Base-by-base conservation (phyloP, 805 yeast species). In the Candida hungchunana region DNA sequence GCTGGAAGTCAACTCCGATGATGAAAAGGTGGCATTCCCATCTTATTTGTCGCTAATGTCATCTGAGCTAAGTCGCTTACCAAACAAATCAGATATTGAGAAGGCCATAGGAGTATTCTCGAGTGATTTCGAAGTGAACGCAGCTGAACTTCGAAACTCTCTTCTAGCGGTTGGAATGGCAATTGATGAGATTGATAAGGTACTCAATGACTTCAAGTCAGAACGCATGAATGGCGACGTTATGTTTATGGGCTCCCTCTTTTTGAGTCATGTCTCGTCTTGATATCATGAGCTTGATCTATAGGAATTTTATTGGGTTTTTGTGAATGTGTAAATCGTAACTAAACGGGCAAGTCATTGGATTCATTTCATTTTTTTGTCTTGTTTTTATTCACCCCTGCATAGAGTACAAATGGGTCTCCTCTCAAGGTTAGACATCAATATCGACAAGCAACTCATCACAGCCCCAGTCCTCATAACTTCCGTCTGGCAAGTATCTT, bases 391-490 rank as follows among this genome's bases (percentile, higher is more conserved):
- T 20, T 8, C 23, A 20, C 23, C 23, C 23, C 23, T n/a, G n/a
- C n/a, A n/a, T n/a, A n/a, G n/a, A n/a, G n/a, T n/a, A n/a, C n/a
- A n/a, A n/a, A n/a, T n/a, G n/a, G n/a, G n/a, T n/a, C n/a, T n/a
- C 17, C 12, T 11, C 19, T 7, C 15, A 3, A 9, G 27, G 54
- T 34, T 33, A 53, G 35, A 54, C 53, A 40, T 54, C 59, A 22
- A 54, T 77, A 60, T 93, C 97, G 39, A 89, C 85, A 57, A 93
- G 89, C 56, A 93, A 74, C 65, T 93, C 98, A 62, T 93, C 97
- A 55, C 96, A 93, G 35, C 96, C 95, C 98, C 98, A 93, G 59
- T 93, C 98, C 66, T 93, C 98, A 55, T 78, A 90, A 35, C 94
- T 77, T 6, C 97, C 96, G 59, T 94, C 98, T 4, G 99, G 98